A percentile compares a stretch with the other conserved stretches of the same genome.
phyloP scores from a whole-genome alignment of 495 filamentous ascomycete species.

The Chaetomium tenue region DNA sequence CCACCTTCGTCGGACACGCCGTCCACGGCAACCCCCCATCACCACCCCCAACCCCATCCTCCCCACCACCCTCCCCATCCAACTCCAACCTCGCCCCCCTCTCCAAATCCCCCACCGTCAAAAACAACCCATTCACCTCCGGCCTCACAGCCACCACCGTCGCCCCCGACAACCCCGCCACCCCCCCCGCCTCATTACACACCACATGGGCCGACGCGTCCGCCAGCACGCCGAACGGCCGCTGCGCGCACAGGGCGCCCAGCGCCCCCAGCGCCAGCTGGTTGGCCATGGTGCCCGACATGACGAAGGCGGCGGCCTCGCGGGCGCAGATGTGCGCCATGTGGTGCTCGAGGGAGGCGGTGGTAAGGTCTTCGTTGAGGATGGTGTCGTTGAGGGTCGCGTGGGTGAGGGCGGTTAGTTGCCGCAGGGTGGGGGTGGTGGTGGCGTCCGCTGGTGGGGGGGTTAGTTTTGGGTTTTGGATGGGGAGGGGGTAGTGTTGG shows the following conservation, averaged over 20 bases:
- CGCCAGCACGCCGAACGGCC: not conserved
- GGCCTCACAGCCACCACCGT: not conserved
- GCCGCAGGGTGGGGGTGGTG: not conserved
- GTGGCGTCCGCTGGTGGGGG: constrained; percentile 1
- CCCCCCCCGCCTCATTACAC: not conserved
- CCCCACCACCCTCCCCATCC: no score
- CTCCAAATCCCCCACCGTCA: not conserved
- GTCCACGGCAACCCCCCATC: not conserved
- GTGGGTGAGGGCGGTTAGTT: not conserved
- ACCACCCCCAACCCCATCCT: not conserved
- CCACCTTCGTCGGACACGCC: not conserved
- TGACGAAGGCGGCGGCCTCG: not conserved
- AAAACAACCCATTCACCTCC: not conserved
- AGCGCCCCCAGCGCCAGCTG: constrained; percentile 1
- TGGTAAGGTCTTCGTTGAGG: not conserved
- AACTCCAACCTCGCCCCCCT: not conserved
- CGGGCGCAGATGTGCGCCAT: not conserved
- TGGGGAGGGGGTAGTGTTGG: no score
- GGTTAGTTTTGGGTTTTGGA: not conserved
- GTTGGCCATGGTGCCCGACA: constrained; percentile 10
- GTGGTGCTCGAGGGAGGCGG: not conserved
- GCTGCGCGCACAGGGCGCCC: not conserved
- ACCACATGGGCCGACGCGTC: constrained; percentile 1
- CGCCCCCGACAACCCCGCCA: not conserved
- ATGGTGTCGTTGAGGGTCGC: constrained; percentile 3